These are phyloP conservation scores for Beauveria varroae DNA, from an alignment of 2,329 filamentous ascomycete species.

Conservation along the genomic window DNA sequence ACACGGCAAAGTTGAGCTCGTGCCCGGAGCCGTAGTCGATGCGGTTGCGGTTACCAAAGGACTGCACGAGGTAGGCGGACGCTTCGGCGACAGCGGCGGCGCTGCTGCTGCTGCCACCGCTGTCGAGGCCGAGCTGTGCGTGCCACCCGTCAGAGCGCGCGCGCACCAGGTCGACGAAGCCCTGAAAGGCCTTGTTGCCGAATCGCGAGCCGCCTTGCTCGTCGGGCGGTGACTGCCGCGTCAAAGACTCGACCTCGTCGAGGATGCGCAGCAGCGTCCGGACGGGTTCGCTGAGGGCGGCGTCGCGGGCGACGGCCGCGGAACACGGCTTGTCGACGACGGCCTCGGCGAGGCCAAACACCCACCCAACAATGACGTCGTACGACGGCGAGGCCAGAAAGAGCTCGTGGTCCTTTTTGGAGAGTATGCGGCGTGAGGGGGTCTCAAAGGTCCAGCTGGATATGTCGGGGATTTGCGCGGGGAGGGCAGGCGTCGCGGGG, in stretches of 20 bases:
- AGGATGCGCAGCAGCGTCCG: conserved; percentile 62
- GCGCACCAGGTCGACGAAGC: conserved; percentile 65
- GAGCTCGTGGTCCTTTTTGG: conserved; percentile 67
- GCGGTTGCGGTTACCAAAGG: conserved; percentile 76
- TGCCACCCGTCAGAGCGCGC: conserved; percentile 57
- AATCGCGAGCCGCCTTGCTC: conserved; percentile 87
- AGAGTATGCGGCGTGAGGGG: conserved; percentile 76
- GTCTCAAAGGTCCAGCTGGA: conserved; percentile 53
- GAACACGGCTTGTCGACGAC: conserved; percentile 65
- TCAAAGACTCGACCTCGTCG: conserved; percentile 57
- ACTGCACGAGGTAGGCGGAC: conserved; percentile 71
- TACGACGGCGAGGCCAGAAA: conserved; percentile 75
- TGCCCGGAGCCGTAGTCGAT: conserved; percentile 98
- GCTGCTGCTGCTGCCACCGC: conserved; percentile 43
- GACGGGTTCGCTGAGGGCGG: conserved; percentile 54
- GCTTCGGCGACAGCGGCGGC: conserved; percentile 53
- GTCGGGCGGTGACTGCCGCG: conserved; percentile 66
- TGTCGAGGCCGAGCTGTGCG: conserved; percentile 44
- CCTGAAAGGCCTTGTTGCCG: conserved; percentile 85
- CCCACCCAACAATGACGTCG: conserved; percentile 69
- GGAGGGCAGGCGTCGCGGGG: conserved; percentile 68
- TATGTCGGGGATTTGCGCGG: conserved; percentile 53
- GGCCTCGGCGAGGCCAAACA: conserved; percentile 79
- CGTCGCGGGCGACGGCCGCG: conserved; percentile 37
- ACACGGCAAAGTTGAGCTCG: conserved; percentile 94